Evolutionary conservation across 345 rosid genomes (phyloP).

Genomic region (Gossypium rotundifolium): DNA sequence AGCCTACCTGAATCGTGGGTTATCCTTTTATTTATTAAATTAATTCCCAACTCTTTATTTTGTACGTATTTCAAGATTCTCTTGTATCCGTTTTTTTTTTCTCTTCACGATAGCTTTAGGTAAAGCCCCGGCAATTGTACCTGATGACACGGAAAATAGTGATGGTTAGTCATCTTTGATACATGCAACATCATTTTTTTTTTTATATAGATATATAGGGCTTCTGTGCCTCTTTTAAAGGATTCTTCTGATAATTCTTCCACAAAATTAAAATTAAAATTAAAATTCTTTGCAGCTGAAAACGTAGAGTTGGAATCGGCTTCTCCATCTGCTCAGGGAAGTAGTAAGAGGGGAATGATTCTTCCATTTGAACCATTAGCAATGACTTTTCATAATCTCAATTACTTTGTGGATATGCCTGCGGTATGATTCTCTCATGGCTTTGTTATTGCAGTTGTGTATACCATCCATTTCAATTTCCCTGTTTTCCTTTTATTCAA

Average conservation of each 20-base stretch:
- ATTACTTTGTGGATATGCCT: conserved; percentile 90
- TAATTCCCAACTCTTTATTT: background rate
- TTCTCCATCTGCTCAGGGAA: conserved; percentile 21
- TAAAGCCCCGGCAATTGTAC: conserved; percentile 38
- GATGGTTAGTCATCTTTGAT: conserved; percentile 25
- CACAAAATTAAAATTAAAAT: background rate
- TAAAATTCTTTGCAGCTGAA: conserved; percentile 18
- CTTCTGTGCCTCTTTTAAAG: background rate
- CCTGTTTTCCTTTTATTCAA: background rate
- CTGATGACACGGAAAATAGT: conserved; percentile 38
- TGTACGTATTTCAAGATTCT: background rate
- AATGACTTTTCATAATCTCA: conserved; percentile 89
- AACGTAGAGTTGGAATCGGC: background rate
- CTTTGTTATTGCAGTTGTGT: background rate
- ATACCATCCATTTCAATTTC: background rate
- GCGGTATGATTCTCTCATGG: conserved; percentile 32
- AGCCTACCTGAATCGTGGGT: conserved; percentile 77
- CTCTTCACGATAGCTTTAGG: conserved; percentile 45
- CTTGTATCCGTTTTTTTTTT: conserved; percentile 8
- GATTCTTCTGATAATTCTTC: background rate
- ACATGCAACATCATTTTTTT: background rate
- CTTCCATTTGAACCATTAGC: conserved; percentile 87
- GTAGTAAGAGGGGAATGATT: conserved; percentile 72
- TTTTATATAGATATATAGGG: background rate
- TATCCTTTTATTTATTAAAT: background rate